phyloP scores from a whole-genome alignment of 1,139 yeast species.

The Yamadazyma pseudoaaseri region DNA sequence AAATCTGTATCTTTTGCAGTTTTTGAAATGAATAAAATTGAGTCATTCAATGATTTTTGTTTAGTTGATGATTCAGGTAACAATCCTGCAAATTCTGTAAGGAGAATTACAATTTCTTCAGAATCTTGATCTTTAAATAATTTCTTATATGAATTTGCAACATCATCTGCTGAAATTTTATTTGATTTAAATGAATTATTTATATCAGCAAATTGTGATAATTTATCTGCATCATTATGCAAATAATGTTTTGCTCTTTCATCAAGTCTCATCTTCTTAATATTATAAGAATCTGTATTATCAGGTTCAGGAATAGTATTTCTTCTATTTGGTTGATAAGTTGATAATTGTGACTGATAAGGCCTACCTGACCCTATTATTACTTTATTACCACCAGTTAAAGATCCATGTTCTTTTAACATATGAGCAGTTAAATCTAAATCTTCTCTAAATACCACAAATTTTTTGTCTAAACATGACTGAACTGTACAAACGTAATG shows the following conservation, averaged over 20 bases:
- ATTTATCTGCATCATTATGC: constrained; percentile 48
- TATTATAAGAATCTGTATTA: constrained; percentile 45
- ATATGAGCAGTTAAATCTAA: constrained; percentile 87
- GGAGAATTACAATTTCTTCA: constrained; percentile 51
- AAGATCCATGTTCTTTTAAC: constrained; percentile 75
- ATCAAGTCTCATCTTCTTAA: constrained; percentile 65
- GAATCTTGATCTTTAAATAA: constrained; percentile 45
- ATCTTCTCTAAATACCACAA: constrained; percentile 88
- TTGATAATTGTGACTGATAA: constrained; percentile 69
- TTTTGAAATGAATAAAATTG: constrained; percentile 22
- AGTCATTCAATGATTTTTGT: constrained; percentile 24
- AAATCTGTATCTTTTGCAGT: constrained; percentile 20
- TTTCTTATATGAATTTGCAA: constrained; percentile 48
- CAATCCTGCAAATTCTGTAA: constrained; percentile 58
- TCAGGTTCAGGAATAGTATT: constrained; percentile 8
- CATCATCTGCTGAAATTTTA: constrained; percentile 46
- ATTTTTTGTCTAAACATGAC: constrained; percentile 82
- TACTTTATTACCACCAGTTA: constrained; percentile 43
- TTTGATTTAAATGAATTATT: constrained; percentile 51
- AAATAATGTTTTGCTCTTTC: constrained; percentile 84
- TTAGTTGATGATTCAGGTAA: constrained; percentile 38
- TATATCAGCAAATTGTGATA: constrained; percentile 47
- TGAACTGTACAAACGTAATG: constrained; percentile 84
- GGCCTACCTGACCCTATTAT: constrained; percentile 46
- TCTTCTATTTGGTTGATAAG: constrained; percentile 31